These are phyloP conservation scores for Populus trichocarpa DNA, from an alignment of 441 rosid species.

Conservation along the genomic window DNA sequence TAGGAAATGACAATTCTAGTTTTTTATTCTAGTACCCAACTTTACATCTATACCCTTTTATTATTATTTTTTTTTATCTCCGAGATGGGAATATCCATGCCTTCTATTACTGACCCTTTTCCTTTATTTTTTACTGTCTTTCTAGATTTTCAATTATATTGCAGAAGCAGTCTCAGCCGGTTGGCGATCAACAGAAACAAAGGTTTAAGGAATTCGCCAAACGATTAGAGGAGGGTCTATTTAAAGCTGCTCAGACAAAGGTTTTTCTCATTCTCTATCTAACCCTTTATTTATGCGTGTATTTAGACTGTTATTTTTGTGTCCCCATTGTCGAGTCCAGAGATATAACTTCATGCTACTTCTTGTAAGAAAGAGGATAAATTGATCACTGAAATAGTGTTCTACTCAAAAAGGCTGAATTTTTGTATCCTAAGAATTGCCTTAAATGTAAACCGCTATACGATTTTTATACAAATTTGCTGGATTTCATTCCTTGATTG, in stretches of 20 bases:
- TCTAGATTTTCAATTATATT: slow-evolving; percentile 51
- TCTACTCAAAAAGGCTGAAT: not conserved
- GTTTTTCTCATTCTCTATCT: slow-evolving; percentile 28
- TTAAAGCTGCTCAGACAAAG: slow-evolving; percentile 68
- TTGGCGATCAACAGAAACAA: slow-evolving; percentile 47
- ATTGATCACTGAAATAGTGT: not conserved
- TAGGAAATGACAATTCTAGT: not conserved
- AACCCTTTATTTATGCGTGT: not conserved
- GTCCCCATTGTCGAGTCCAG: not conserved
- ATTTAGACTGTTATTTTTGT: not conserved
- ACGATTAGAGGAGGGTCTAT: slow-evolving; percentile 95
- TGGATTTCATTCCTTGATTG: not conserved
- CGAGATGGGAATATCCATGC: not conserved
- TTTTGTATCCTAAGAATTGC: not conserved
- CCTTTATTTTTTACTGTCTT: slow-evolving; percentile 11
- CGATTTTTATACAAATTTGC: not conserved
- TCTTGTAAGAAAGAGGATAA: not conserved
- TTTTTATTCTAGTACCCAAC: not conserved
- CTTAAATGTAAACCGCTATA: not conserved
- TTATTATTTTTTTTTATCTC: not conserved
- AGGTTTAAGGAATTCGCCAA: slow-evolving; percentile 68
- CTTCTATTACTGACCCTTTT: slow-evolving; percentile 4
- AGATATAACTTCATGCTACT: not conserved
- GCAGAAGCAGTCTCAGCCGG: slow-evolving; percentile 52
- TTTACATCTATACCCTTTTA: not conserved